Base-by-base conservation (phyloP, 805 yeast species). In the Ogataea paradorogensis region DNA sequence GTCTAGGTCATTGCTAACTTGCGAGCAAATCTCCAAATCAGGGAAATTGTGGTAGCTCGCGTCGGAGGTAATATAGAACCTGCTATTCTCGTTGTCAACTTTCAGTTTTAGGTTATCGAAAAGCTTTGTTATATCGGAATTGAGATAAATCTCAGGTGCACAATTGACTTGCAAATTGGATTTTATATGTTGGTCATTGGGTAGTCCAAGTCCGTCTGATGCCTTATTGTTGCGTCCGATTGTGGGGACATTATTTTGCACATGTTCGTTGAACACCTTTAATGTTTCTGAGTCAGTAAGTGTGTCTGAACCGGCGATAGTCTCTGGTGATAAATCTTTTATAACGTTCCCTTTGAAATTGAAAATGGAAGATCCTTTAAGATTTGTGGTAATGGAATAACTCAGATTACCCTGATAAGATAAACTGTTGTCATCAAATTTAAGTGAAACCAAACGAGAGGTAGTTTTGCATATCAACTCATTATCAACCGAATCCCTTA, bases 71-170 rank as follows among this genome's bases (percentile, higher is more conserved):
- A 41, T 37, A 24, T 47, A 45, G 18, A 43, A 51, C 36, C 33
- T 45, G 15, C 40, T 42, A 14, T 35, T 42, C 20, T 50, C 48
- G 9, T 26, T 20, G 13, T 51, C 48, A 4, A 36, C 29, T 16
- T 39, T 34, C 15, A 23, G 11, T 13, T 36, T 38, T 16, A 51
- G 23, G 24, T 38, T 35, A 15, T 43, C 43, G 37, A 51, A 50
- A 21, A 51, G 29, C 23, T 40, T 42, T 7, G 43, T 42, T n/a
- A 47, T 41, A 13, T 51, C 51, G 7, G 50, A 43, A 27, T 48
- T 50, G 24, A 51, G 30, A 30, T 51, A 51, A 7, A 51, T 50
- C 15, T 41, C 52, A 15, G 54, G 43, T 15, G 50, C 52, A 30
- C 42, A 40, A 21, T 37, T 40, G 11, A 20, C 10, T 3, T 14